A percentile compares a stretch with the other conserved stretches of the same genome.
These are phyloP conservation scores for Blastobotrys malaysiensis DNA, from an alignment of 1,139 yeast species.

Conservation along the genomic window DNA sequence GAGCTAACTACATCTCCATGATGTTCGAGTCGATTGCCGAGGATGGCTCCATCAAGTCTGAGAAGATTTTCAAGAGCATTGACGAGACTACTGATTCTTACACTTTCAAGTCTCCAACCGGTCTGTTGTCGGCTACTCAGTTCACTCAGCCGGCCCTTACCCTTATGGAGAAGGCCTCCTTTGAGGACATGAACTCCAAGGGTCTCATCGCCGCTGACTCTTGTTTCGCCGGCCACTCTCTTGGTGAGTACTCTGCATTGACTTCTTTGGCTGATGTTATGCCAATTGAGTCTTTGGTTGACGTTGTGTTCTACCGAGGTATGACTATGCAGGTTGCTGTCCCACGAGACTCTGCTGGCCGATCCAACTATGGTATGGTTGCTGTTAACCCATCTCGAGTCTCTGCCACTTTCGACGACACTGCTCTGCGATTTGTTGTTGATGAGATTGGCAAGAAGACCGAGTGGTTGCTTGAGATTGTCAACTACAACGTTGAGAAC, in stretches of 20 bases:
- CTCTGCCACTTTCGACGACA: constrained; percentile 80
- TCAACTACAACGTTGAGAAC: constrained; percentile 95
- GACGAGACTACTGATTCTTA: constrained; percentile 73
- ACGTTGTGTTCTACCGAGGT: constrained; percentile 98
- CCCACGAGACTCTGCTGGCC: constrained; percentile 89
- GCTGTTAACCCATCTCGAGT: constrained; percentile 97
- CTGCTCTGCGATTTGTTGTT: constrained; percentile 92
- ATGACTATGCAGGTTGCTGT: constrained; percentile 99
- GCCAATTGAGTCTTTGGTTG: constrained; percentile 97
- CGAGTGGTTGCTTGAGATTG: constrained; percentile 94
- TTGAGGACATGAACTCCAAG: constrained; percentile 93
- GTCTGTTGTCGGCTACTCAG: constrained; percentile 95
- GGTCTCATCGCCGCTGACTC: constrained; percentile 93
- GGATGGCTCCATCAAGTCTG: constrained; percentile 78
- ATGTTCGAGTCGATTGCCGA: constrained; percentile 92
- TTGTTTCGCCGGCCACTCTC: constrained; percentile 97
- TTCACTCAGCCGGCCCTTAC: constrained; percentile 99
- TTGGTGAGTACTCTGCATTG: constrained; percentile 97
- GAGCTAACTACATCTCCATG: constrained; percentile 94
- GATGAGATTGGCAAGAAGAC: constrained; percentile 80
- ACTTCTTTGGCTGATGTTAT: constrained; percentile 96
- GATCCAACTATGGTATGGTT: constrained; percentile 99
- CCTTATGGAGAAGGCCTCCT: constrained; percentile 98
- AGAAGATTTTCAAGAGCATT: constrained; percentile 92
- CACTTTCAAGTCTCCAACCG: constrained; percentile 90